Evolutionary conservation across 257 asterid genomes (phyloP).

Genomic region (Capsicum rhomboideum): DNA sequence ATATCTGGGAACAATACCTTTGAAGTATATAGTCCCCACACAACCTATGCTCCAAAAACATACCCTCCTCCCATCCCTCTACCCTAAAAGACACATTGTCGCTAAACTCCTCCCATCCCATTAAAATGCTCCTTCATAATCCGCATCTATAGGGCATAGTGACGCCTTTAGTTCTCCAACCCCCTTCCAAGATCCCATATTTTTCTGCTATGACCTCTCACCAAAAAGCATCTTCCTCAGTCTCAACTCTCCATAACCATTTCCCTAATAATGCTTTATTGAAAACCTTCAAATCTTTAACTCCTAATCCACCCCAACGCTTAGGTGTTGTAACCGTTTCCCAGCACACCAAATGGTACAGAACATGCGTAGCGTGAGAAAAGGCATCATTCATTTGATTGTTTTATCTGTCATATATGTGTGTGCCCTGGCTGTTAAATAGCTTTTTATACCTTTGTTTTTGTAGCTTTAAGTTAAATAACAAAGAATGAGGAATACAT

Average conservation of each 20-base stretch:
- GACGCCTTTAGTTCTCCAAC: not conserved
- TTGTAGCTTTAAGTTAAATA: not conserved
- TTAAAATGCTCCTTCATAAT: not conserved
- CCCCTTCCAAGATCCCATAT: not conserved
- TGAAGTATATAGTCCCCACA: not conserved
- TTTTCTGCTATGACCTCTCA: not conserved
- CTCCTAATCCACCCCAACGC: not conserved
- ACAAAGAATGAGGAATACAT: not conserved
- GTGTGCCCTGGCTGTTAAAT: not conserved
- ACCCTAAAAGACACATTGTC: not conserved
- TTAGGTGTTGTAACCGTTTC: not conserved
- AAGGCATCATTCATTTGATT: not conserved
- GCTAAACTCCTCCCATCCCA: not conserved
- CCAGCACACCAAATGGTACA: not conserved
- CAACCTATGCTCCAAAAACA: not conserved
- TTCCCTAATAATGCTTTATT: not conserved
- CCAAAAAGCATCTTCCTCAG: not conserved
- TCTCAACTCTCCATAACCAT: not conserved
- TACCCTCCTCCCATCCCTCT: not conserved
- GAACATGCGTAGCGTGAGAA: not conserved
- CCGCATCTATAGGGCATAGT: not conserved
- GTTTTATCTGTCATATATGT: not conserved
- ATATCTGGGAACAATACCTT: not conserved
- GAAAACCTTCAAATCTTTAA: not conserved
- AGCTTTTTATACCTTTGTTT: not conserved